Evolutionary conservation across 2,329 filamentous ascomycete genomes (phyloP).

Genomic region (Penicillium hordei): DNA sequence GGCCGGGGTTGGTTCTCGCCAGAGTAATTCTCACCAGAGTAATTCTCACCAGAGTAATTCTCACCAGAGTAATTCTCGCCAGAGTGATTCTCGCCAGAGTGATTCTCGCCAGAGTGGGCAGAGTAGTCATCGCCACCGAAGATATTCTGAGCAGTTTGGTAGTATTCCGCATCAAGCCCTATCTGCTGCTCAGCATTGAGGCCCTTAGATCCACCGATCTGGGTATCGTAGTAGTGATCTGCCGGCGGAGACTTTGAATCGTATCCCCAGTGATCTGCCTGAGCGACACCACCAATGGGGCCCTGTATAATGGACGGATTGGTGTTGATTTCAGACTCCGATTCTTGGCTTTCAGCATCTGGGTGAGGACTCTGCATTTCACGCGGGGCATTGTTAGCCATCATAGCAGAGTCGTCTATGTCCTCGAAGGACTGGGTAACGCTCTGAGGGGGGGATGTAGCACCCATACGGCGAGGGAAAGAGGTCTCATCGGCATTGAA

Average conservation of each 20-base stretch:
- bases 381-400: constrained; percentile 65
- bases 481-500: constrained; percentile 40
- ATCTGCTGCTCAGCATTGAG: constrained; percentile 57
- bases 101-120: constrained; percentile 24
- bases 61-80: constrained; percentile 37
- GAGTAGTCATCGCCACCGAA: constrained; percentile 43
- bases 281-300: constrained; percentile 59
- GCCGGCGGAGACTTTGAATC: constrained; percentile 53
- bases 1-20: constrained; percentile 38
- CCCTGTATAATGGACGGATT: constrained; percentile 83
- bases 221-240: constrained; percentile 41
- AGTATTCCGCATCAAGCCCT: constrained; percentile 61
- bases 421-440: constrained; percentile 50
- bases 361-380: constrained; percentile 69
- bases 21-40: constrained; percentile 34
- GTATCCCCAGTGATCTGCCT: constrained; percentile 57
- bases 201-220: constrained; percentile 54
- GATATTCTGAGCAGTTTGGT: constrained; percentile 51
- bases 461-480: constrained; percentile 41
- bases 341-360: constrained; percentile 65
- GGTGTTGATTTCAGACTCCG: constrained; percentile 66
- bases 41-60: constrained; percentile 31
- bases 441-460: constrained; percentile 56
- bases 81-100: constrained; percentile 34
- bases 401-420: constrained; percentile 53